These are phyloP conservation scores for Saccharomycopsis schoenii DNA, from an alignment of 805 yeast genomes.

Conservation along the genomic window DNA sequence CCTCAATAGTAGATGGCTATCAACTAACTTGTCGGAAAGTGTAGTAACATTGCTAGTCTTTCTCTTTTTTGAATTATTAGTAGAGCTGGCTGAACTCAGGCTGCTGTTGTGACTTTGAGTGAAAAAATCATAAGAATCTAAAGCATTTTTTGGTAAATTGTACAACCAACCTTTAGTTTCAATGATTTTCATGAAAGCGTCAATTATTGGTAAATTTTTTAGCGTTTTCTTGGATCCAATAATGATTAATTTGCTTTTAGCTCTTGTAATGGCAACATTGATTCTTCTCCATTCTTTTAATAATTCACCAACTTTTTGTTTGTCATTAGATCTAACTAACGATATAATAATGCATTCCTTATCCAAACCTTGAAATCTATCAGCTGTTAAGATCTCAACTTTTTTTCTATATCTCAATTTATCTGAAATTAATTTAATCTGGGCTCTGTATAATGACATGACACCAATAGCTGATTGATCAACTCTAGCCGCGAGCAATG, in stretches of 20 bases:
- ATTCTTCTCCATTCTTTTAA: constrained; percentile 84
- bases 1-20: constrained; percentile 13
- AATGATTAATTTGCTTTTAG: constrained; percentile 72
- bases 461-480: constrained; percentile 58
- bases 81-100: neutral
- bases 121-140: constrained; percentile 28
- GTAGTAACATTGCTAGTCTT: neutral
- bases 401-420: constrained; percentile 21
- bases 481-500: constrained; percentile 52
- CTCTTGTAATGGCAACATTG: constrained; percentile 91
- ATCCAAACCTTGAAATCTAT: constrained; percentile 92
- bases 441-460: constrained; percentile 84
- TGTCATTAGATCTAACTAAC: constrained; percentile 70
- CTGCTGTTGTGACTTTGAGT: neutral
- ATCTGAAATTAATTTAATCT: constrained; percentile 40
- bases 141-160: constrained; percentile 38
- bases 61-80: neutral
- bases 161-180: constrained; percentile 55
- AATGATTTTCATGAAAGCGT: constrained; percentile 51
- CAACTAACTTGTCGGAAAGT: constrained; percentile 12
- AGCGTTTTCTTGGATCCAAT: constrained; percentile 70
- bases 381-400: constrained; percentile 84
- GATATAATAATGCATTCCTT: constrained; percentile 87
- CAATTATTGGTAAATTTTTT: constrained; percentile 38
- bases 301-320: constrained; percentile 61